Conservation (phyloP, 257 asterid species). For the Nicotiana obtusifolia region DNA sequence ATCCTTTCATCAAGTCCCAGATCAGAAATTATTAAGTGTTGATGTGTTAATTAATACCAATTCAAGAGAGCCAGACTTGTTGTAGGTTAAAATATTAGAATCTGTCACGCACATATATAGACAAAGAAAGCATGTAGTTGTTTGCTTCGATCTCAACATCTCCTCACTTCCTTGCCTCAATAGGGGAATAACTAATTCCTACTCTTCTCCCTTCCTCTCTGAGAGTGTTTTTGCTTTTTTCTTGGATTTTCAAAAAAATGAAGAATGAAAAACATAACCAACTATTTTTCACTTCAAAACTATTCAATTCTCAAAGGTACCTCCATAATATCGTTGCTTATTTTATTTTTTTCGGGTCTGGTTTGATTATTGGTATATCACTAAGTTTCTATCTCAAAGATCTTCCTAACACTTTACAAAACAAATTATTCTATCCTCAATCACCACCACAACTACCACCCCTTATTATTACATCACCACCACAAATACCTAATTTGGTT, state of each 20-base stretch:
- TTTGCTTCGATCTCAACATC: not conserved
- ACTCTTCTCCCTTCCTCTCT: not conserved
- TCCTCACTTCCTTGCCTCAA: too few species aligned
- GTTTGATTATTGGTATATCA: conserved; percentile 56
- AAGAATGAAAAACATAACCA: conserved; percentile 21
- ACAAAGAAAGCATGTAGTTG: not conserved
- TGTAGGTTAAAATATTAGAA: not conserved
- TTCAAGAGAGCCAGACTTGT: not conserved
- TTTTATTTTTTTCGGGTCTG: conserved; percentile 56
- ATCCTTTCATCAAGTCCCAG: not conserved
- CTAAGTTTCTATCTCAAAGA: conserved; percentile 38
- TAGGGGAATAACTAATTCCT: not conserved
- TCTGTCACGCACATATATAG: not conserved
- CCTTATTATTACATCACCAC: not conserved
- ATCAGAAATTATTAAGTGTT: not conserved
- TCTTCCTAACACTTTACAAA: conserved; percentile 17
- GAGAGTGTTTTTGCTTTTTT: not conserved
- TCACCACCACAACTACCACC: not conserved
- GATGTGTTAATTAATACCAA: not conserved
- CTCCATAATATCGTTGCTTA: conserved; percentile 39
- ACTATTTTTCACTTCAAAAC: conserved; percentile 15
- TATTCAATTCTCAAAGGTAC: conserved; percentile 20
- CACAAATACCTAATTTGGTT: not conserved
- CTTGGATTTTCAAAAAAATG: not conserved
- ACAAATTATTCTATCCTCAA: not conserved